Base-by-base conservation (phyloP, 2,329 filamentous ascomycete genomes). In the Fusarium illudens region DNA sequence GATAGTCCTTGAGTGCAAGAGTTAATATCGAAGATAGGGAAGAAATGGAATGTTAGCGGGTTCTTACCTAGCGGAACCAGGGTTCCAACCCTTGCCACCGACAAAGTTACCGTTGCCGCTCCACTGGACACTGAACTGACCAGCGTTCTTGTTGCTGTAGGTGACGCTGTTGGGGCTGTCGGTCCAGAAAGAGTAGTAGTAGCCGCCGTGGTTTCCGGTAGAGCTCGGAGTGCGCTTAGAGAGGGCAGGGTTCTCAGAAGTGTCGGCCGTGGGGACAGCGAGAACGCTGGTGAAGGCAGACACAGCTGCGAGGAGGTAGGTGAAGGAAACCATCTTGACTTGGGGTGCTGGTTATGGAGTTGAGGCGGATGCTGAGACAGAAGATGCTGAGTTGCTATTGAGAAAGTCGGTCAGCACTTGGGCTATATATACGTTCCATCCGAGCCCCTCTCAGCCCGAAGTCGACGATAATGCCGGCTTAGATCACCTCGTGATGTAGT, bases 111-210 rank as follows among this genome's bases (percentile, higher is more conserved):
- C 69, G 29, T 61, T 62, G 48, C 79, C 78, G 42, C 64, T 73
- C 85, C 84, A 87, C 9, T 42, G 30, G 44, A 73, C 82, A 77
- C 57, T 79, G 77, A 86, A 86, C 27, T 76, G 71, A 1, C 83
- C 84, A 4, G 68, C 78, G 6, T 71, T 69, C 3, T 78, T 78
- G 72, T 85, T 85, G 56, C 71, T 82, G 74, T 84, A 85, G 29
- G 76, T 80, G 10, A 83, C 82, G 15, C 70, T 71, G 19, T 78
- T 80, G 44, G 76, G 80, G 2, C 79, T 81, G 42, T 84, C 81
- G 48, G 81, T 82, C 83, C 83, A 84, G 75, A 79, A 85, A 4
- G 79, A 83, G 64, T 82, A 85, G 71, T 80, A 85, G 71, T 39
- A 73, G 10, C 83, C 83, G 52, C 81, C 78, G 68, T 75, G 73